Evolutionary conservation across 2,329 filamentous ascomycete genomes (phyloP).

Genomic region (Colletotrichum tabaci): DNA sequence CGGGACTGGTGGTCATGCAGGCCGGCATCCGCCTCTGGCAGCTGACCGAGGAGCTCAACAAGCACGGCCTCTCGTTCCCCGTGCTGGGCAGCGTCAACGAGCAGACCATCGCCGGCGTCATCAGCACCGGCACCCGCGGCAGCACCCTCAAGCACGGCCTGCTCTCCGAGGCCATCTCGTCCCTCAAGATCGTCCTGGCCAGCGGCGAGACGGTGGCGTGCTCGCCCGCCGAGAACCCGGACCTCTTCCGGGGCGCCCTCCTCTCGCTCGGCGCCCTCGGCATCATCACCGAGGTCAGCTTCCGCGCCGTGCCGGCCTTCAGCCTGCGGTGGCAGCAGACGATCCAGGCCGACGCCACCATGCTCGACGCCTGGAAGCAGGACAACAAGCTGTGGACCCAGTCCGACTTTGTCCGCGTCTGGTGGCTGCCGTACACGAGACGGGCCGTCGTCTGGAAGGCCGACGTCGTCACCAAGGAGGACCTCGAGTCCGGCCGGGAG

Average conservation of each 20-base stretch:
- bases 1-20: conserved; percentile 81
- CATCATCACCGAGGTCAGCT: conserved; percentile 91
- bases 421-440: conserved; percentile 97
- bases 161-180: conserved; percentile 82
- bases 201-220: conserved; percentile 83
- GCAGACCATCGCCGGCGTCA: conserved; percentile 93
- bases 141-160: conserved; percentile 88
- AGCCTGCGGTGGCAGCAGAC: conserved; percentile 89
- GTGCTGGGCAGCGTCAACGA: conserved; percentile 96
- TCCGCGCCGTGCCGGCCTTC: conserved; percentile 84
- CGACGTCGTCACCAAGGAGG: conserved; percentile 77
- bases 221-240: conserved; percentile 76
- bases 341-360: conserved; percentile 77
- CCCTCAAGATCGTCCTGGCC: conserved; percentile 84
- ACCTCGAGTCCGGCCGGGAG: conserved; percentile 72
- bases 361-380: conserved; percentile 80
- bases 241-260: conserved; percentile 90
- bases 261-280: conserved; percentile 92
- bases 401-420: conserved; percentile 91
- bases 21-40: conserved; percentile 88
- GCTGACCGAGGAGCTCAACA: conserved; percentile 81
- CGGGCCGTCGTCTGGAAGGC: conserved; percentile 92
- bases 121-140: conserved; percentile 95
- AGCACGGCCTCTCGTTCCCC: conserved; percentile 85
- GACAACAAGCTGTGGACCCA: conserved; percentile 83